Conservation (phyloP, 2,329 filamentous ascomycete genomes). For the Ophiostoma piceae region DNA sequence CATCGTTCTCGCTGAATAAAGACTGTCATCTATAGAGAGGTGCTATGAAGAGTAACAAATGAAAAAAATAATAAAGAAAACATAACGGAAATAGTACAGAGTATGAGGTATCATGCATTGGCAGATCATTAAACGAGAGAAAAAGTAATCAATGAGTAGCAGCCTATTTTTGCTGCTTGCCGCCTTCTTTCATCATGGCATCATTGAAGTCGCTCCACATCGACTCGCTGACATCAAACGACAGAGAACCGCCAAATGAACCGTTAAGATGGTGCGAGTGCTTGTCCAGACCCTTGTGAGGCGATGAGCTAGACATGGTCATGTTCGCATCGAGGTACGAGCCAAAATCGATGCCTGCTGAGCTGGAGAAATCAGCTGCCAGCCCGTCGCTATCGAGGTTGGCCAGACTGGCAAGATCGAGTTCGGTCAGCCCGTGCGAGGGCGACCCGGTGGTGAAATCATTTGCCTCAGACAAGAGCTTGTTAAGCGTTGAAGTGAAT, state of each 20-base stretch:
- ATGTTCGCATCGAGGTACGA: slow-evolving; percentile 45
- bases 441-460: slow-evolving; percentile 40
- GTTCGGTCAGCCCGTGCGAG: slow-evolving; percentile 38
- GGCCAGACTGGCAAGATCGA: slow-evolving; percentile 42
- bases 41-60: neutral
- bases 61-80: neutral
- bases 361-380: slow-evolving; percentile 18
- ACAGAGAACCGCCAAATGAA: slow-evolving; percentile 29
- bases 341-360: slow-evolving; percentile 42
- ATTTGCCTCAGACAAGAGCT: slow-evolving; percentile 56
- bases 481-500: slow-evolving; percentile 54
- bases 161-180: slow-evolving; percentile 8
- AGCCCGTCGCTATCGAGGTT: slow-evolving; percentile 37
- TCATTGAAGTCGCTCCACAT: slow-evolving; percentile 29
- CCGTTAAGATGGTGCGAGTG: neutral
- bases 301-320: slow-evolving; percentile 46
- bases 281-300: slow-evolving; percentile 27
- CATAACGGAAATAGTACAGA: neutral
- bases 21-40: neutral
- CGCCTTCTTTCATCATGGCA: slow-evolving; percentile 15
- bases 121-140: neutral
- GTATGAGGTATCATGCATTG: neutral
- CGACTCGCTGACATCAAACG: slow-evolving; percentile 27
- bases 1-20: neutral
- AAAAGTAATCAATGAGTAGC: slow-evolving; percentile 2